phyloP scores from a whole-genome alignment of 148 eudicot genomes.

The Bassia scoparia region DNA sequence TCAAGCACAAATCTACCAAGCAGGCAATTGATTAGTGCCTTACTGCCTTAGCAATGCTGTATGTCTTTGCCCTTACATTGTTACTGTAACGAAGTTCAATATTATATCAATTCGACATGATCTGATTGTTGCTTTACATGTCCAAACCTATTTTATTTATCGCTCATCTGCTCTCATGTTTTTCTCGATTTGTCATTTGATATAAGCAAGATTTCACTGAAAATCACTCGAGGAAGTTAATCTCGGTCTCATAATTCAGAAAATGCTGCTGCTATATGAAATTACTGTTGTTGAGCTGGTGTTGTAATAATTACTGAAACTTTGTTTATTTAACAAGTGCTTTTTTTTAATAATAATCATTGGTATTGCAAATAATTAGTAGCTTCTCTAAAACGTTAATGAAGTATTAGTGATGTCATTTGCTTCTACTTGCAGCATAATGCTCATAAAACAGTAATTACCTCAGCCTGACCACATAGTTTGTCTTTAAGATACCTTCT shows the following conservation, averaged over 20 bases:
- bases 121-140: neutral
- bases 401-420: slow-evolving; percentile 22
- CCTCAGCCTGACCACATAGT: slow-evolving; percentile 15
- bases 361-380: neutral
- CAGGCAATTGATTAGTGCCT: slow-evolving; percentile 24
- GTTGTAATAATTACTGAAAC: neutral
- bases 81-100: neutral
- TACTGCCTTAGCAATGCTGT: neutral
- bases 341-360: neutral
- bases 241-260: neutral
- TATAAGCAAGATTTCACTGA: neutral
- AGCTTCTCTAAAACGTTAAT: slow-evolving; percentile 22
- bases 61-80: neutral
- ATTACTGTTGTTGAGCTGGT: neutral
- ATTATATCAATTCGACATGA: neutral
- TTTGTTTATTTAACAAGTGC: neutral
- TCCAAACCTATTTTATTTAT: neutral
- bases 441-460: slow-evolving; percentile 2
- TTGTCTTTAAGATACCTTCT: slow-evolving; percentile 32
- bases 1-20: slow-evolving; percentile 16
- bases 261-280: neutral
- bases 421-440: slow-evolving; percentile 31
- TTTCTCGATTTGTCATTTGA: neutral
- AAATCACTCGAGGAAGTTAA: neutral
- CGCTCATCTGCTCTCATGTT: neutral